Base-by-base conservation (phyloP, 352 stramenopile species). In the Phytophthora uliginosa region DNA sequence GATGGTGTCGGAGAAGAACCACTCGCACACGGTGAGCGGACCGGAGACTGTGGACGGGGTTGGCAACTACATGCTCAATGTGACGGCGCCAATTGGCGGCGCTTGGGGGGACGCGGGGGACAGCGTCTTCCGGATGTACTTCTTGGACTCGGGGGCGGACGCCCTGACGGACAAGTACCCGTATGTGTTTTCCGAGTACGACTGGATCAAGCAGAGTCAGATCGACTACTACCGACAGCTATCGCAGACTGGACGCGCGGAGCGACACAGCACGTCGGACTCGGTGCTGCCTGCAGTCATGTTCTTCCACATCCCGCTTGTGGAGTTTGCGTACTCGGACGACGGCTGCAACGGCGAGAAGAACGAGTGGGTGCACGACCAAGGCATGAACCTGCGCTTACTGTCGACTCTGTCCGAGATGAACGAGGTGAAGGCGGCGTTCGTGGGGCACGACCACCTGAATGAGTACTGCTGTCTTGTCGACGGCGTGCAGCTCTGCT, bases 301-400 rank as follows among this genome's bases (percentile, higher is more conserved):
- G 82, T 92, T 90, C 71, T 88, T 89, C 73, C 82, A 92, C 67
- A 92, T 89, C 60, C 84, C 84, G 38, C 50, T 92, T 10, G 76
- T 75, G 17, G 81, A 90, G 59, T 92, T 85, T 48, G 51, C 69
- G 10, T 71, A 71, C 20, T 77, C 71, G 20, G 36, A 51, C 18
- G 34, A 64, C 20, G 53, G 58, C 28, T 77, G 73, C 48, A 77
- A 67, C 7, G 82, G 84, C 2, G 69, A 79, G 34, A 70, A 85
- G 51, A 68, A 85, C 38, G 78, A 92, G 65, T 60, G 26, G 10
- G 74, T 90, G n/a, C 69, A 67, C 1, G 62, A 78, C 31, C 70
- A 78, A 48, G 73, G 69, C 0, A 74, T 85, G 66, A 90, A 88
- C 65, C 50, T 73, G n/a, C 67, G 75, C 8, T 59, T 92, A 18